These are phyloP conservation scores for Clavispora asparagi DNA, from an alignment of 805 yeast genomes.

Conservation along the genomic window DNA sequence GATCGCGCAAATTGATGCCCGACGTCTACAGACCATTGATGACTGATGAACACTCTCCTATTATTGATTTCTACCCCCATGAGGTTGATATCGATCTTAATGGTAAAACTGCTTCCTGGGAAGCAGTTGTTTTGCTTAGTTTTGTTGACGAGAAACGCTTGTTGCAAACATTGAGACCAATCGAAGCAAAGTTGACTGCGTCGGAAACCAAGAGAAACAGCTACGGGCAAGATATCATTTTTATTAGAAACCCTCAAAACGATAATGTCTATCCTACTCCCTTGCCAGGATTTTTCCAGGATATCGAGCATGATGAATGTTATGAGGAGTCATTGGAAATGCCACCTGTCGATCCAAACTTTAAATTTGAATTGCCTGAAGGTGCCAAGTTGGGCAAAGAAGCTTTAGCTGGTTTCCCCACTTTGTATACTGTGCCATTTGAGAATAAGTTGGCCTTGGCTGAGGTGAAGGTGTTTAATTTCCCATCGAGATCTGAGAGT, in stretches of 20 bases:
- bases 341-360: constrained; percentile 42
- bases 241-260: constrained; percentile 71
- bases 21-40: constrained; percentile 70
- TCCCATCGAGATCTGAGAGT: constrained; percentile 79
- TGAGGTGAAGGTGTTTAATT: constrained; percentile 74
- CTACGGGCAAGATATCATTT: constrained; percentile 65
- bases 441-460: constrained; percentile 48
- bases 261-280: constrained; percentile 69
- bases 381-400: constrained; percentile 69
- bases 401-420: constrained; percentile 85
- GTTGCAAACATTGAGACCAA: constrained; percentile 65
- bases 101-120: constrained; percentile 97
- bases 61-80: constrained; percentile 83
- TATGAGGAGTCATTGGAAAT: constrained; percentile 52
- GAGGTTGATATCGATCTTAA: constrained; percentile 86
- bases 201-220: constrained; percentile 73
- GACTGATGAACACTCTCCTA: constrained; percentile 83
- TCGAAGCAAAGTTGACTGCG: constrained; percentile 54
- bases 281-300: constrained; percentile 67
- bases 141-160: constrained; percentile 85
- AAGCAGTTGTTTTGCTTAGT: constrained; percentile 88
- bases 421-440: constrained; percentile 67
- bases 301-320: constrained; percentile 77
- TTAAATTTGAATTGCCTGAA: constrained; percentile 53
- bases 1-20: constrained; percentile 80